Base-by-base conservation (phyloP, 225 moss, liverwort and hornwort genomes). In the Lunularia cruciata region DNA sequence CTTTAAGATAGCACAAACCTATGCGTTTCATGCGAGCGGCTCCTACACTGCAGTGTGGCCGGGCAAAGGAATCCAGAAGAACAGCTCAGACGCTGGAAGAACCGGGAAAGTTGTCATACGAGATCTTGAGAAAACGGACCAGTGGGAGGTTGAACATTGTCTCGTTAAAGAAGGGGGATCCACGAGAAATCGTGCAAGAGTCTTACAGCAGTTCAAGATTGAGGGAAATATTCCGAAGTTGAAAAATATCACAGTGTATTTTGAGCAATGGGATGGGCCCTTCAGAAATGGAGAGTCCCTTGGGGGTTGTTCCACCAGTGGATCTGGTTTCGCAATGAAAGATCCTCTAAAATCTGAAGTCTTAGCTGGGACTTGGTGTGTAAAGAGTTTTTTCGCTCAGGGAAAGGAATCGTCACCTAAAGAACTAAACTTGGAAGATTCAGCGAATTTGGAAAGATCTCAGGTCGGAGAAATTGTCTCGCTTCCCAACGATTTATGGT, bases 231-330 rank as follows among this genome's bases (percentile, higher is more conserved):
- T 81, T 19, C 75, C 72, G 0, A 32, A 57, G 0, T 63, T 89
- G 46, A 85, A 85, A 70, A 78, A 26, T 1, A 36, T 98, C 28
- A 65, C 83, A 5, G 58, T 93, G 6, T 91, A 71, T 45, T 57
- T 86, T 20, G 98, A 98, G 72, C 73, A 81, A 51, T 92, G 87
- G 88, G 92, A 90, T 67, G 90, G 92, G 23, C 92, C 95, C 0
- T 96, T 92, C 72, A 83, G 87, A n/a, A 92, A 96, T 58, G 92
- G 92, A 37, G 90, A 92, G 67, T 89, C 91, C 40, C 86, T 98
- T 20, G 91, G 93, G 37, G 90, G 89, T 14, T 88, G 86, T 79
- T 84, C 89, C 7, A 75, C 79, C 60, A 79, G 78, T 47, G 80
- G 82, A 67, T 82, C 86, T 62, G 78, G 86, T 40, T 98, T 98